Base-by-base conservation (phyloP, 2,329 filamentous ascomycete genomes). In the Sporothrix luriei region DNA sequence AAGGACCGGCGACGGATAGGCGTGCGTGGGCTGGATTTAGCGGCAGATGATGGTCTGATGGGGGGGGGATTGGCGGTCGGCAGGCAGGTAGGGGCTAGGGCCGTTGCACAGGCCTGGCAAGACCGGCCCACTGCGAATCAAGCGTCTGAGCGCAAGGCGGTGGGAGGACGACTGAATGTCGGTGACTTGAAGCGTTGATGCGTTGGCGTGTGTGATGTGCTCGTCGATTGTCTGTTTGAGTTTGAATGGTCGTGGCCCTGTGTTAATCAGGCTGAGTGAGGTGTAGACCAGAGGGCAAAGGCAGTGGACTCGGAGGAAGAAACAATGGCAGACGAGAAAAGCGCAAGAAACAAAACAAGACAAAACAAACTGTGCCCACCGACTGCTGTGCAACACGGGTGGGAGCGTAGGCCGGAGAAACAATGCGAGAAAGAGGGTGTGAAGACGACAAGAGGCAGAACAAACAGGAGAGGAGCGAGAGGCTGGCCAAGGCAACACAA, bases 281-380 rank as follows among this genome's bases (percentile, higher is more conserved):
- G 24, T 11, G 14, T 24, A 57, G 33, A 43, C n/a, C 4, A 46
- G 2, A 38, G 2, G 61, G 21, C 61, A 48, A 62, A 62, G 59
- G 29, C 40, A 68, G 9, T 24, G 49, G 49, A 55, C 7, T 40
- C 26, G n/a, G 33, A 24, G 46, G 51, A 29, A 6, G 19, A 40
- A 13, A 51, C 14, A 49, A 66, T 4, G 43, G 26, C 26, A 68
- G 55, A 68, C n/a, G 40, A 24, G 9, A 54, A 54, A 5, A 7
- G 33, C 19, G 13, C 38, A 24, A 24, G 40, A 68, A 59, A 33
- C 51, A 49, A 68, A 68, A 64, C 43, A 49, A 62, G 48, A 48
- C 38, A 62, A 49, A 13, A 9, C 16, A 48, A 62, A 33, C 6
- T 29, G n/a, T 16, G 40, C 3, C 40, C 40, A 64, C 24, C 21